Evolutionary conservation across 805 yeast genomes (phyloP), one percentile per base, ranked within the genome.

Genomic region (Cyberlindnera mrakii): DNA sequence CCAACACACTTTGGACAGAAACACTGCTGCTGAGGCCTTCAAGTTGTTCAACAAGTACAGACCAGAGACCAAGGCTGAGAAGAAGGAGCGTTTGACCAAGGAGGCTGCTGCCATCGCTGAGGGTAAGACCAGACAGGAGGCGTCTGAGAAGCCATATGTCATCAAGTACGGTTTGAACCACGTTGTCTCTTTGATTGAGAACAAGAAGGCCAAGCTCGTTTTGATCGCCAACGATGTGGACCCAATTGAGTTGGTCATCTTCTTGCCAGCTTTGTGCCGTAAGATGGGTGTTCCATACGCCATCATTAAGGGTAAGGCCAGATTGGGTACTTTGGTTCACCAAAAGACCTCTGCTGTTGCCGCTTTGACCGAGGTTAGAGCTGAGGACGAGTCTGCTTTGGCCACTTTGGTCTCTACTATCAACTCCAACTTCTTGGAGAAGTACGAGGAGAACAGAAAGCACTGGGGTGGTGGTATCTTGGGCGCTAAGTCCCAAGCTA

Each of bases 381-480:
- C 95, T 52, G 97, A 87, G 71, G 98, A 91, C 72, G 93, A 88
- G 77, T 80, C 96, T 66, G 89, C 86, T 66, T 82, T 91, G 64
- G 90, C 97, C 58, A 85, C 87, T 71, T 80, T 91, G 65, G 79
- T 93, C 59, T 84, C 96, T 47, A 84, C 98, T 65, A 80, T 91
- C 72, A 82, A 88, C 75, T 83, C 95, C 59, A 89, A 88, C 93
- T 91, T 84, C 75, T 70, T 73, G 62, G 96, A 86, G 68, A 87
- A 88, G 75, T 87, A 83, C 85, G 97, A 91, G 67, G 97, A 93
- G 62, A 66, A 78, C 68, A 91, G 95, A 82, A 89, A 87, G 77
- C 96, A 88, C 84, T 91, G 99, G 99, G 98, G 98, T 80, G 99
- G 99, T 80, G 99, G 99, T 80, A 68, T 88, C 72, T 77, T 93